A percentile compares a stretch with the other conserved stretches of the same genome.
These are phyloP conservation scores for Achlya hypogyna DNA, from an alignment of 352 stramenopile genomes.

Conservation along the genomic window DNA sequence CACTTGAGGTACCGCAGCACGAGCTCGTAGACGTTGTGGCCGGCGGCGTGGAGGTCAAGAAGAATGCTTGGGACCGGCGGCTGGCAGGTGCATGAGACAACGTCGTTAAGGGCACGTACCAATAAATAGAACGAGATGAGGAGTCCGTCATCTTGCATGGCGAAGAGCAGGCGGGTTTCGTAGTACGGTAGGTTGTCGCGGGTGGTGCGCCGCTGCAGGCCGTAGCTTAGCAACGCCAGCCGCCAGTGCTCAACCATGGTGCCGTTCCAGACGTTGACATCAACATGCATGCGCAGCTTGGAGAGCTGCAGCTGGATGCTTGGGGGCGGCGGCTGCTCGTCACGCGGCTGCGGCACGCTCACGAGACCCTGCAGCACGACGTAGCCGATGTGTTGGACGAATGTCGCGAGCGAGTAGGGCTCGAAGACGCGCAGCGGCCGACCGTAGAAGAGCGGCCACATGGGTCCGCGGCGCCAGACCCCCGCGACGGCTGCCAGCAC, in stretches of 20 bases:
- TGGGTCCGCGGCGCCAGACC: conserved; percentile 12
- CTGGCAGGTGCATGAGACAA: too few relatives aligned
- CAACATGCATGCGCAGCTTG: not conserved
- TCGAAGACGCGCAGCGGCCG: conserved; percentile 11
- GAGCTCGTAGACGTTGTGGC: conserved; percentile 11
- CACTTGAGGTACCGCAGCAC: conserved; percentile 14
- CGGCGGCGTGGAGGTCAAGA: not conserved
- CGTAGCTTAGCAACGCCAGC: not conserved
- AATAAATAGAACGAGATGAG: conserved; percentile 15
- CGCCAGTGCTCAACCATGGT: conserved; percentile 18
- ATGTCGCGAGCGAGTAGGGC: not conserved
- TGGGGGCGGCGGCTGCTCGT: not conserved
- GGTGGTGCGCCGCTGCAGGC: not conserved
- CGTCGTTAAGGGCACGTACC: too few relatives aligned
- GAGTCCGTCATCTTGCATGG: conserved; percentile 10
- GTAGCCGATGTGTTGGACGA: conserved; percentile 7
- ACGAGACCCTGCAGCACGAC: conserved; percentile 6
- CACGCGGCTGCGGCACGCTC: not conserved
- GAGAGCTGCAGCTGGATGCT: not conserved
- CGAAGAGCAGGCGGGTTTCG: conserved; percentile 15
- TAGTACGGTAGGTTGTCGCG: not conserved
- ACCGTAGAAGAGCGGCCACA: conserved; percentile 15
- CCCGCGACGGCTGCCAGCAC: not conserved
- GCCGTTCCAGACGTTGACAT: conserved; percentile 12
- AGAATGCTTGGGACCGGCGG: not conserved